Base-by-base conservation (phyloP, 2,329 filamentous ascomycete genomes). In the Domatiomyces catenatus region DNA sequence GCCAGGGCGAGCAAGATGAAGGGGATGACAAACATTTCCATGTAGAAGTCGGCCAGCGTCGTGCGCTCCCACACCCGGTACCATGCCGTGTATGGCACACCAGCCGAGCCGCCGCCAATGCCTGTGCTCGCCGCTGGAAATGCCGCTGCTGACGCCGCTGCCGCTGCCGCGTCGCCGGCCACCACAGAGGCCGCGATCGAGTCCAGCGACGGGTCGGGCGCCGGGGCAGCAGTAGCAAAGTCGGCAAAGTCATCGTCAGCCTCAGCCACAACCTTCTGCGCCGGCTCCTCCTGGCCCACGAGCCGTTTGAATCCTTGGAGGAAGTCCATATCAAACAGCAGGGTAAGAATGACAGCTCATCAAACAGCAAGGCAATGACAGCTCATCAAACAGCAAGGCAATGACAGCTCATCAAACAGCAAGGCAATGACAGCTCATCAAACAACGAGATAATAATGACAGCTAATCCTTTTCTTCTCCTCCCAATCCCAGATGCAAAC, bases 61-160 rank as follows among this genome's bases (percentile, higher is more conserved):
- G 89, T 81, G 63, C 92, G 87, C 76, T 96, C 89, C 76, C 94
- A 92, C 54, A 96, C 74, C 51, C 88, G 87, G 72, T 96, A 98
- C 92, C 92, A 98, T 73, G 86, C 87, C 48, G 88, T 94, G 68
- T 84, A 95, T 12, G 86, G 84, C 22, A 74, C 71, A 43, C 65
- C 68, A 44, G 65, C 68, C 44, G 74, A 73, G 46, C 69, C 66
- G 32, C 10, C 32, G 12, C 10, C 32, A 39, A 15, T 15, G 32
- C 7, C 44, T 71, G 72, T 53, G 75, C 73, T 17, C 68, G 63
- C 28, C 58, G 18, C 59, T 56, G 32, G 60, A 62, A 50, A 66
- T 68, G 52, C 74, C 66, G 51, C 73, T 67, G 74, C 68, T 53
- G 72, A n/a, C n/a, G n/a, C n/a, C n/a, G 50, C 66, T 68, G 52